A percentile compares a stretch with the other conserved stretches of the same genome.
Evolutionary conservation across 2,329 filamentous ascomycete genomes (phyloP).

Genomic region (Neonectria hederae): DNA sequence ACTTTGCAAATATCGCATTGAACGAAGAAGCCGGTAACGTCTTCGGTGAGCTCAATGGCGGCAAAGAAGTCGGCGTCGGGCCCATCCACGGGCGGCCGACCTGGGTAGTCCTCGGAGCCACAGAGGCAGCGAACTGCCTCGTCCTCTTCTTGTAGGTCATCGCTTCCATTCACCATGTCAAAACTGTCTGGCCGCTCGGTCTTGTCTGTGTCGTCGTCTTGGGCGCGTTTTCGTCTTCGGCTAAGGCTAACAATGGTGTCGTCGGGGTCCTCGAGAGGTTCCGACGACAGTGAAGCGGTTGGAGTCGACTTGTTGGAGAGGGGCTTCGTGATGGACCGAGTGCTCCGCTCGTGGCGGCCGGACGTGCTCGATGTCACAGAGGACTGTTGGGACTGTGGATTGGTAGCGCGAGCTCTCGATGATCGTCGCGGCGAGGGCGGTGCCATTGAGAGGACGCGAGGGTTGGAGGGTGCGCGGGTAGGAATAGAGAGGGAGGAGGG

Average conservation of each 20-base stretch:
- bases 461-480: constrained; percentile 42
- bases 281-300: constrained; percentile 76
- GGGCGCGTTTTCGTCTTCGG: constrained; percentile 81
- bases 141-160: constrained; percentile 78
- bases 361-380: constrained; percentile 84
- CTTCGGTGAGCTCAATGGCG: constrained; percentile 75
- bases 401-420: constrained; percentile 85
- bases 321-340: constrained; percentile 76
- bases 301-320: constrained; percentile 81
- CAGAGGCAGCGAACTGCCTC: constrained; percentile 97
- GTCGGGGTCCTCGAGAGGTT: constrained; percentile 72
- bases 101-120: constrained; percentile 93
- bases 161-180: constrained; percentile 70
- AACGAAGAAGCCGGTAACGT: constrained; percentile 94
- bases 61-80: constrained; percentile 66
- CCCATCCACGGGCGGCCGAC: constrained; percentile 73
- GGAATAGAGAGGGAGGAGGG: constrained; percentile 22
- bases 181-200: constrained; percentile 52
- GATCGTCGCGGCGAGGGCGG: constrained; percentile 82
- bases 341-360: constrained; percentile 77
- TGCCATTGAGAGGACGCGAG: constrained; percentile 60
- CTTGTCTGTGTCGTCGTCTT: constrained; percentile 67
- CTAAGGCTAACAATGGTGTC: constrained; percentile 79
- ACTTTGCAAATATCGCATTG: constrained; percentile 98
- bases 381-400: constrained; percentile 79